Conservation (phyloP, 2,329 filamentous ascomycete species). For the Penicillium sp. region DNA sequence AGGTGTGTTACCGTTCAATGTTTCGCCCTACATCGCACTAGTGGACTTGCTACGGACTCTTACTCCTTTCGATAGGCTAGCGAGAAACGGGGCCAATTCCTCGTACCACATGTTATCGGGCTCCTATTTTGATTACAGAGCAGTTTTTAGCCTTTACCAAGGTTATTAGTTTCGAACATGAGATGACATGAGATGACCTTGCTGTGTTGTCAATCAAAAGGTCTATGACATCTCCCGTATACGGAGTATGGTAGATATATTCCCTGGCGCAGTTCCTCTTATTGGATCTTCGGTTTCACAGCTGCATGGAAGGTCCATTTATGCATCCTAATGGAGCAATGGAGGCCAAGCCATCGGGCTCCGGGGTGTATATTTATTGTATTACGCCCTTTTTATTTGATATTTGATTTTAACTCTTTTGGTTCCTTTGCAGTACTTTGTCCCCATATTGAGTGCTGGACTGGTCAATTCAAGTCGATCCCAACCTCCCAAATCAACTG, state of each 20-base stretch:
- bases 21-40: conserved; percentile 5
- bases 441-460: background rate
- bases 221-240: background rate
- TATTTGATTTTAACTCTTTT: background rate
- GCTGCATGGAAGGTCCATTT: conserved; percentile 14
- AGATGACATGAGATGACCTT: no score
- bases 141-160: background rate
- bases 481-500: background rate
- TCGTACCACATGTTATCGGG: conserved; percentile 4
- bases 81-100: conserved; percentile 2
- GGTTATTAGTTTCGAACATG: background rate
- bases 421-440: conserved; percentile 5
- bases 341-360: conserved; percentile 2
- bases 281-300: conserved; percentile 17
- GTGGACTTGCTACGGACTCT: conserved; percentile 5
- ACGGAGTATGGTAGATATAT: background rate
- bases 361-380: background rate
- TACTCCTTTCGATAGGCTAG: background rate
- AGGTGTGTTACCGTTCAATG: conserved; percentile 7
- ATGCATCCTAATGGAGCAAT: conserved; percentile 14
- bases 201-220: no score
- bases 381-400: background rate
- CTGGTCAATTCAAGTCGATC: background rate
- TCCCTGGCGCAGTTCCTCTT: background rate
- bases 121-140: background rate